Percentiles rank a stretch among this genome's conserved stretches.
phyloP scores from a whole-genome alignment of 345 rosid genomes.

The Euclidium syriacum region DNA sequence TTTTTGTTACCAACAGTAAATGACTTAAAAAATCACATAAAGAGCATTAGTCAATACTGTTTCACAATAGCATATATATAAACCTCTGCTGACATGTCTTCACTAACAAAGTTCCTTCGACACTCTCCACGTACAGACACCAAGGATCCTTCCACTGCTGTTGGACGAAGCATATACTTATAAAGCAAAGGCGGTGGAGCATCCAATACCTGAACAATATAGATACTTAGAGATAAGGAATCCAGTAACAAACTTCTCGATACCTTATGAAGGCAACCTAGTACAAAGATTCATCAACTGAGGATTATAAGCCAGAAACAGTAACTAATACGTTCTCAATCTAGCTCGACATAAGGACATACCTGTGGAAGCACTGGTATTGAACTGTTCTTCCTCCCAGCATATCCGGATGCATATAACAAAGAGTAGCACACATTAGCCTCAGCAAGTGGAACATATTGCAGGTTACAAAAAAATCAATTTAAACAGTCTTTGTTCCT shows the following conservation, averaged over 20 bases:
- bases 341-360: slow-evolving; percentile 8
- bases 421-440: slow-evolving; percentile 6
- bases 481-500: not conserved
- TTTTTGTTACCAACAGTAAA: too few relatives aligned
- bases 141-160: slow-evolving; percentile 45
- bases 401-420: slow-evolving; percentile 44
- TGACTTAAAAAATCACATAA: too few relatives aligned
- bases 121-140: slow-evolving; percentile 56
- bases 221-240: slow-evolving; percentile 15
- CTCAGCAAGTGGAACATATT: slow-evolving; percentile 1
- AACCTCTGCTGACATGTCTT: slow-evolving; percentile 77
- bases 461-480: not conserved
- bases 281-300: not conserved
- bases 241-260: not conserved
- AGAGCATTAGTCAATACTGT: too few relatives aligned
- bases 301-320: not conserved
- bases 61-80: slow-evolving; percentile 18
- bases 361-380: slow-evolving; percentile 67
- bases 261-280: not conserved
- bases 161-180: slow-evolving; percentile 41
- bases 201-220: slow-evolving; percentile 54
- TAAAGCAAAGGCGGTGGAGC: slow-evolving; percentile 63
- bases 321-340: slow-evolving; percentile 4
- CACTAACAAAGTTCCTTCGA: slow-evolving; percentile 55
- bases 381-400: slow-evolving; percentile 60